These are phyloP conservation scores for Echinosophora koreensis DNA, from an alignment of 306 rosid genomes.

Conservation along the genomic window DNA sequence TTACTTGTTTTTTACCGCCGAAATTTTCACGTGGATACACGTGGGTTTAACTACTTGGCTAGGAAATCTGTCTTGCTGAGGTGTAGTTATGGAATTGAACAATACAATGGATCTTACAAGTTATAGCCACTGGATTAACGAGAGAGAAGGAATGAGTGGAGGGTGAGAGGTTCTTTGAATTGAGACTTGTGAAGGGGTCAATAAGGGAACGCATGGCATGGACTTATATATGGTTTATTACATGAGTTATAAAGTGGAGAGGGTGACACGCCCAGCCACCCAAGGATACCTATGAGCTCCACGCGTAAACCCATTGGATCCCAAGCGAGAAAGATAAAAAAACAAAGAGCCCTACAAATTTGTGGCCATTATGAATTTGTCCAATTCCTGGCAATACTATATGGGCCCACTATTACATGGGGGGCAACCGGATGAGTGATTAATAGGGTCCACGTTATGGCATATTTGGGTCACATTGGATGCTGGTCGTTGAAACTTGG, in stretches of 20 bases:
- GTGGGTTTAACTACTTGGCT: too few relatives aligned
- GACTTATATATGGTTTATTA: neutral
- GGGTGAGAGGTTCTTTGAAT: slow-evolving; percentile 17
- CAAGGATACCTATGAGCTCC: neutral
- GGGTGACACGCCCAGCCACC: neutral
- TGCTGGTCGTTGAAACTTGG: neutral
- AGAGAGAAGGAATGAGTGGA: slow-evolving; percentile 11
- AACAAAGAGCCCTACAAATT: neutral
- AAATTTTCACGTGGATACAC: slow-evolving; percentile 8
- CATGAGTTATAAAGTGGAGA: neutral
- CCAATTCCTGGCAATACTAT: neutral
- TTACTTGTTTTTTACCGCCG: neutral
- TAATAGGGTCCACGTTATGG: neutral
- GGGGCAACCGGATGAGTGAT: neutral
- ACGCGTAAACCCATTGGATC: neutral
- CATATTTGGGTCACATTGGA: neutral
- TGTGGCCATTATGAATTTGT: slow-evolving; percentile 33
- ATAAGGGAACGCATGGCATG: neutral
- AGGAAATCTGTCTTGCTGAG: too few relatives aligned
- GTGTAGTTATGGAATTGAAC: too few relatives aligned
- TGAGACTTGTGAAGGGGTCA: neutral
- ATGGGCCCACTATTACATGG: neutral
- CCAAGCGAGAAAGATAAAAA: neutral
- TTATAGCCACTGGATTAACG: neutral
- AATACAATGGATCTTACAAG: neutral